Base-by-base conservation (phyloP, 306 rosid species). In the Potentilla sterilis region DNA sequence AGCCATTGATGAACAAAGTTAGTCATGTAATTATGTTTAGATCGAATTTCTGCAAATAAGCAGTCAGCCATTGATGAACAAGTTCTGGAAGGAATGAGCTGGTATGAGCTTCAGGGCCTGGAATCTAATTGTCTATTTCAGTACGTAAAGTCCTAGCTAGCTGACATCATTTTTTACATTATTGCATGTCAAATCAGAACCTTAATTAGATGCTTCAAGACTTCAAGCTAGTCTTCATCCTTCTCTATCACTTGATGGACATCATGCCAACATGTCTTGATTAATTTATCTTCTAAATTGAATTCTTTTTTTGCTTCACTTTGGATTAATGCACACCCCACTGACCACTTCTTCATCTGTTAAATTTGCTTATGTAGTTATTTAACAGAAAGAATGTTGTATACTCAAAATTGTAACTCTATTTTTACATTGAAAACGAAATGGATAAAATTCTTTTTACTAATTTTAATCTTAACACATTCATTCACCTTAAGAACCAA, bases 1-100 rank as follows among this genome's bases (percentile, higher is more conserved):
- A 16, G 51, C 41, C 76, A 55, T 72, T 21, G 75, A 37, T 35
- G 35, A 71, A 51, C 44, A 4, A 47, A 47, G 63, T 54, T 51
- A 19, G 41, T 71, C 21, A 51, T 71, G 59, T 72, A 40, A 38
- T 12, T 52, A 14, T 40, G 49, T 37, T 40, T 7, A 54, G 21
- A 41, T 41, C 44, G 44, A 54, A 24, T 54, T 38, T 21, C 48
- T 12, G 66, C 66, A 54, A 12, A 37, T 37, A 37, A 14, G 19
- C 28, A 70, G 18, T 2, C 7, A 48, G 74, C 44, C 61, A 70
- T 67, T 5, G 28, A 71, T 35, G n/a, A 71, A 51, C 48, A 35
- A 37, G 4, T 51, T 51, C 63, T 34, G 9, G 64, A 47, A 69
- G 5, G 42, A 52, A 71, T 41, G 75, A 51, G 63, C 47, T 41